Evolutionary conservation across 2,329 filamentous ascomycete genomes (phyloP), one percentile per base, ranked within the genome.

Genomic region (Ophiostoma tasmaniense): DNA sequence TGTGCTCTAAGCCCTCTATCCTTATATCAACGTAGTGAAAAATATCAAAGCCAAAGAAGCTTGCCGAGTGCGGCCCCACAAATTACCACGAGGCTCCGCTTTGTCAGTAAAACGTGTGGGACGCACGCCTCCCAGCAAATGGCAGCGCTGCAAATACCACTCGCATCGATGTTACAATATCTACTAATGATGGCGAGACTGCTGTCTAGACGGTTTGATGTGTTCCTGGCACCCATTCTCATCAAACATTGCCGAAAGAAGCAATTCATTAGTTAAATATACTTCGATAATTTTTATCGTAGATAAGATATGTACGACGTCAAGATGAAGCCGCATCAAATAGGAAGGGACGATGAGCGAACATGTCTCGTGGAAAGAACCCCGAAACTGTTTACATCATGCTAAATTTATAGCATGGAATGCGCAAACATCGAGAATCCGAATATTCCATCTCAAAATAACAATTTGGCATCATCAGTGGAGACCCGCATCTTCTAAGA

Each of bases 121-220:
- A 33, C 33, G 20, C 25, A 6, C 25, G 25, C 22, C 25, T 61
- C 10, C 20, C 37, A 67, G 68, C 68, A 67, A 67, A 69, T 69
- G 25, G 35, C 65, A 69, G 59, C 59, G 14, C 66, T 42, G 42
- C 59, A 69, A 65, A 64, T n/a, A 17, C n/a, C 42, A 39, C 22
- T 61, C 22, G 50, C 22, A 55, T n/a, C 62, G 37, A 69, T 69
- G 68, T 69, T 67, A 69, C 68, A 64, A 69, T 69, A 61, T 42
- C 33, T 22, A 25, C 22, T 3, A 14, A 45, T 61, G n/a, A 69
- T 69, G 68, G 45, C 68, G 68, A 33, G 33, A 69, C 10, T 42
- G 64, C 45, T 28, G 35, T 30, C 13, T 50, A 22, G 28, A 25
- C 42, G 20, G 50, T 2, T 55, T 25, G 22, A 25, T 7, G n/a